Percentiles rank a stretch among this genome's conserved stretches.
Conservation (phyloP, 2,329 filamentous ascomycete species). For the Emergomyces orientalis region DNA sequence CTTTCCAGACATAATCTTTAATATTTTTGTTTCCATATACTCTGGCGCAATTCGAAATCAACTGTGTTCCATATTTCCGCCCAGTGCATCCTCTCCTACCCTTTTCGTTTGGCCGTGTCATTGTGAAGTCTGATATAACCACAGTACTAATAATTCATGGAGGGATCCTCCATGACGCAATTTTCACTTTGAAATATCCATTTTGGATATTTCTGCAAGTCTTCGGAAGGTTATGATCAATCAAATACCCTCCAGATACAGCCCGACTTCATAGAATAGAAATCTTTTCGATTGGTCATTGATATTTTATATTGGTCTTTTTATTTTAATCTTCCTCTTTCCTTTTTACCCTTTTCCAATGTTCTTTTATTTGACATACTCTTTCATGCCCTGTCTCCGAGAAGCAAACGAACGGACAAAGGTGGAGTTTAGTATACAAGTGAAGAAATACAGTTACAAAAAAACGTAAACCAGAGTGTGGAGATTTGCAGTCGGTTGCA, state of each 20-base stretch:
- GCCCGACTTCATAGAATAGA: neutral
- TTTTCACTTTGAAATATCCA: neutral
- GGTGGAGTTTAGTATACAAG: neutral
- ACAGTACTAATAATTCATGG: neutral
- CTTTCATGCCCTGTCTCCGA: neutral
- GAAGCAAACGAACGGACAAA: slow-evolving; percentile 18
- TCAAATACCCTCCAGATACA: neutral
- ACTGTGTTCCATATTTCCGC: neutral
- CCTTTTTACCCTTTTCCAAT: neutral
- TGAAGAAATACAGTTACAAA: neutral
- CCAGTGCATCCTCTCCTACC: neutral
- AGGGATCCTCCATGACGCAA: neutral
- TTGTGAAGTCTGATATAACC: neutral
- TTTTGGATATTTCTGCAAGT: neutral
- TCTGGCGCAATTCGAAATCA: neutral
- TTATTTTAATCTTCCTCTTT: neutral
- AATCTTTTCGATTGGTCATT: neutral
- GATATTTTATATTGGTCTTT: too few species aligned
- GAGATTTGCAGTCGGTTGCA: neutral
- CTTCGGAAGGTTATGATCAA: neutral
- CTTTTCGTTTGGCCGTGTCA: neutral
- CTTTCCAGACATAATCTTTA: neutral
- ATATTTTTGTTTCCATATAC: neutral
- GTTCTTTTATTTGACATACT: neutral
- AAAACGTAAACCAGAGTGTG: neutral